These are phyloP conservation scores for Penicillium crystallinum DNA, from an alignment of 495 filamentous ascomycete genomes.

Conservation along the genomic window DNA sequence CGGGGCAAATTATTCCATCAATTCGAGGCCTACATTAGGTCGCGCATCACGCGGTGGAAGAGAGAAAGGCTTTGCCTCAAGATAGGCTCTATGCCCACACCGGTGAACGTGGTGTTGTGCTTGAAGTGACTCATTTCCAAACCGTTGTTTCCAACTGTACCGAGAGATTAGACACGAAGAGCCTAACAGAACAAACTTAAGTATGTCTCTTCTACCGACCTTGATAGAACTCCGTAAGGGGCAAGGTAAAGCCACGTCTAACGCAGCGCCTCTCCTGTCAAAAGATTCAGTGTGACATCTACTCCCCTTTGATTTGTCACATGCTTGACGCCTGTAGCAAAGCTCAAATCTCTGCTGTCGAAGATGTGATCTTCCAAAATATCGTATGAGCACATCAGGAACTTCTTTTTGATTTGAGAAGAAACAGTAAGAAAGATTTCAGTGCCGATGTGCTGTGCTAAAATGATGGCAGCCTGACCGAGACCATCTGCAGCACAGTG, in stretches of 20 bases:
- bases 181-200: too few species aligned
- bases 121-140: slow-evolving; percentile 12
- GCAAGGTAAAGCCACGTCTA: slow-evolving; percentile 42
- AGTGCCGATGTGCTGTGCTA: slow-evolving; percentile 50
- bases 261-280: slow-evolving; percentile 33
- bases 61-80: too few species aligned
- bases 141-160: slow-evolving; percentile 2
- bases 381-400: slow-evolving; percentile 44
- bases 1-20: too few species aligned
- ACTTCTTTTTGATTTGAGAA: slow-evolving; percentile 47
- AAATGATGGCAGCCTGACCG: slow-evolving; percentile 55
- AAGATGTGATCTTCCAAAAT: slow-evolving; percentile 54
- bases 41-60: too few species aligned
- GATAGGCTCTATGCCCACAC: slow-evolving; percentile 2
- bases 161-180: too few species aligned
- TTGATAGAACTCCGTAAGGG: slow-evolving; percentile 47
- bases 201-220: slow-evolving; percentile 42
- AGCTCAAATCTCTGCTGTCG: slow-evolving; percentile 43
- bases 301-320: slow-evolving; percentile 46
- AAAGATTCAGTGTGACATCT: slow-evolving; percentile 51
- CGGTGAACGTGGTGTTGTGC: background rate
- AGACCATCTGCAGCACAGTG: slow-evolving; percentile 54
- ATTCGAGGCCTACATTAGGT: too few species aligned
- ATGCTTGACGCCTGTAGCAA: slow-evolving; percentile 25
- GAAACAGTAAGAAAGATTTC: slow-evolving; percentile 52